These are phyloP conservation scores for Colletotrichum acutatum DNA, from an alignment of 2,329 filamentous ascomycete genomes.

Conservation along the genomic window DNA sequence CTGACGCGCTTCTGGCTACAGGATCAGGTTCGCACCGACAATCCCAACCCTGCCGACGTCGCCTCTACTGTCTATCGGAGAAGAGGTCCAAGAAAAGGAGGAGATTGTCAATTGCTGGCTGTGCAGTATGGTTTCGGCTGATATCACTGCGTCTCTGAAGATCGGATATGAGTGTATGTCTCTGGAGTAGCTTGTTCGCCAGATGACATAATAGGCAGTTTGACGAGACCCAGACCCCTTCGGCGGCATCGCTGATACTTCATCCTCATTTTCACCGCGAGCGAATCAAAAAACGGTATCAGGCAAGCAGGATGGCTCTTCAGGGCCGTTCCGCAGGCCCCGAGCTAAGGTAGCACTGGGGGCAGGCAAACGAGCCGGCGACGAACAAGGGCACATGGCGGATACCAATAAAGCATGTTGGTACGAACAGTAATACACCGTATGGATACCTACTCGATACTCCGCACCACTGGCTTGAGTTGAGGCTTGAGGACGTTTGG, in stretches of 20 bases:
- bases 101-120: background rate
- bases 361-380: background rate
- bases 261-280: constrained; percentile 12
- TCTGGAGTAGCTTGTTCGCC: background rate
- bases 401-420: constrained; percentile 23
- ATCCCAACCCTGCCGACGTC: constrained; percentile 1
- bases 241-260: constrained; percentile 9
- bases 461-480: constrained; percentile 17
- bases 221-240: constrained; percentile 4
- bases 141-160: constrained; percentile 12
- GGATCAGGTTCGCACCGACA: constrained; percentile 3
- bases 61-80: background rate
- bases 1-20: constrained; percentile 24
- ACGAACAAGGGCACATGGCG: constrained; percentile 16
- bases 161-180: constrained; percentile 4
- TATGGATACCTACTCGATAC: background rate
- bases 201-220: constrained; percentile 16
- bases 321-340: constrained; percentile 30
- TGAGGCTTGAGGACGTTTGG: constrained; percentile 6
- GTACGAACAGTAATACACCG: background rate
- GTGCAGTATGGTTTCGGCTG: constrained; percentile 4
- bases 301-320: background rate
- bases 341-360: constrained; percentile 14
- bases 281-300: background rate
- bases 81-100: background rate